Percentiles rank a stretch among this genome's conserved stretches.
phyloP scores from a whole-genome alignment of 805 yeast species.

The Candida takata region DNA sequence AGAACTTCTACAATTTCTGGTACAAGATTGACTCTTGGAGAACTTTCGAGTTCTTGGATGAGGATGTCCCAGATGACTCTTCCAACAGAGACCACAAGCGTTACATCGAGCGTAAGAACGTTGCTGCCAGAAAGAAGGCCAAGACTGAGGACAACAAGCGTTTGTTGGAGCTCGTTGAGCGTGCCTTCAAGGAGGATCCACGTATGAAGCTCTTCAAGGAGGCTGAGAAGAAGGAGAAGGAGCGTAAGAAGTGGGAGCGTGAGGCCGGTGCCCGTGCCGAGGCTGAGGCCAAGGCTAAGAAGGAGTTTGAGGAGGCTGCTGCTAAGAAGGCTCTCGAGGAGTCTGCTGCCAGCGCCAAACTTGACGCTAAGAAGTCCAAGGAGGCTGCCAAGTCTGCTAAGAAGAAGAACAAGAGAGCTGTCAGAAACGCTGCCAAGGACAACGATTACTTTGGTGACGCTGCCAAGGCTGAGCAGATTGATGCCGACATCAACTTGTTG shows the following conservation, averaged over 20 bases:
- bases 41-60: constrained; percentile 95
- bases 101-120: constrained; percentile 94
- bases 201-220: constrained; percentile 92
- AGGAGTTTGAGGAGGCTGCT: constrained; percentile 85
- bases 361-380: constrained; percentile 88
- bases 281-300: constrained; percentile 84
- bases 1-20: constrained; percentile 86
- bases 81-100: constrained; percentile 99
- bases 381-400: constrained; percentile 84
- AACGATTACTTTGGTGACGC: constrained; percentile 79
- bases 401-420: constrained; percentile 91
- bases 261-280: constrained; percentile 97
- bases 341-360: constrained; percentile 55
- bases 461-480: constrained; percentile 57
- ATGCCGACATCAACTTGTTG: constrained; percentile 71
- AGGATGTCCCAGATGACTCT: constrained; percentile 98
- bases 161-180: constrained; percentile 75
- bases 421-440: constrained; percentile 80
- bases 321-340: constrained; percentile 71
- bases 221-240: constrained; percentile 91
- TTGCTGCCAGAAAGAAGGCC: constrained; percentile 93
- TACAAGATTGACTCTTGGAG: constrained; percentile 96
- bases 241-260: constrained; percentile 91
- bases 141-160: constrained; percentile 96
- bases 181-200: constrained; percentile 88